Percentiles rank a stretch among this genome's conserved stretches.
Conservation (phyloP, 1,139 yeast species). For the Suhomyces chickasaworum region DNA sequence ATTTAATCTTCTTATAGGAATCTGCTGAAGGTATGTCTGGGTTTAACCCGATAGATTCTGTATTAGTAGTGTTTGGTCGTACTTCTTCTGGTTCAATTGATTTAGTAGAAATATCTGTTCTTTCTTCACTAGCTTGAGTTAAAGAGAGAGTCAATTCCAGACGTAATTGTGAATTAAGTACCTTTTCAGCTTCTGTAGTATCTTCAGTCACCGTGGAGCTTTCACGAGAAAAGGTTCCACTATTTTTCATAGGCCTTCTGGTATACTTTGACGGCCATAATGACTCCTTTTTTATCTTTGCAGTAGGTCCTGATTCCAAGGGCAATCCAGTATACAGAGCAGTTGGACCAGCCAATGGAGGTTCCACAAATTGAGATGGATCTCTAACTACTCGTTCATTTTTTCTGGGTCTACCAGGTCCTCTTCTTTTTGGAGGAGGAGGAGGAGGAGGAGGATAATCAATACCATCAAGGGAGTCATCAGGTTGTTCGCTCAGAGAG, state of each 20-base stretch:
- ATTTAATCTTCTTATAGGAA: slow-evolving; percentile 36
- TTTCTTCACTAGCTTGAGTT: slow-evolving; percentile 12
- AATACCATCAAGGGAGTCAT: not conserved
- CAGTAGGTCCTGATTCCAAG: slow-evolving; percentile 61
- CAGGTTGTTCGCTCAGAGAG: not conserved
- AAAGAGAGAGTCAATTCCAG: slow-evolving; percentile 14
- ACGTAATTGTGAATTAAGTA: slow-evolving; percentile 6
- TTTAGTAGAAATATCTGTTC: slow-evolving; percentile 13
- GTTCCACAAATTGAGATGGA: slow-evolving; percentile 50
- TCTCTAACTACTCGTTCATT: slow-evolving; percentile 10
- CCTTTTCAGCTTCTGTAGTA: slow-evolving; percentile 16
- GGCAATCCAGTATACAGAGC: slow-evolving; percentile 69
- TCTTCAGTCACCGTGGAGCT: slow-evolving; percentile 9
- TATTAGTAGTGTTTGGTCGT: not conserved
- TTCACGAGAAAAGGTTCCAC: slow-evolving; percentile 13
- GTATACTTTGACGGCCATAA: slow-evolving; percentile 40
- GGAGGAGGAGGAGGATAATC: slow-evolving; percentile 6
- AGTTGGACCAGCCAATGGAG: slow-evolving; percentile 52
- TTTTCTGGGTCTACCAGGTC: slow-evolving; percentile 25
- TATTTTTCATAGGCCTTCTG: slow-evolving; percentile 17
- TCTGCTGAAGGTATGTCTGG: slow-evolving; percentile 10
- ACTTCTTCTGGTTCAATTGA: not conserved
- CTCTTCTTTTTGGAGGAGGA: slow-evolving; percentile 10
- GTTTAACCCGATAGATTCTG: not conserved
- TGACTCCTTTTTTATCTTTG: slow-evolving; percentile 54